Evolutionary conservation across 208 protist species (phyloP).

Genomic region (Acanthamoeba rhysodes): DNA sequence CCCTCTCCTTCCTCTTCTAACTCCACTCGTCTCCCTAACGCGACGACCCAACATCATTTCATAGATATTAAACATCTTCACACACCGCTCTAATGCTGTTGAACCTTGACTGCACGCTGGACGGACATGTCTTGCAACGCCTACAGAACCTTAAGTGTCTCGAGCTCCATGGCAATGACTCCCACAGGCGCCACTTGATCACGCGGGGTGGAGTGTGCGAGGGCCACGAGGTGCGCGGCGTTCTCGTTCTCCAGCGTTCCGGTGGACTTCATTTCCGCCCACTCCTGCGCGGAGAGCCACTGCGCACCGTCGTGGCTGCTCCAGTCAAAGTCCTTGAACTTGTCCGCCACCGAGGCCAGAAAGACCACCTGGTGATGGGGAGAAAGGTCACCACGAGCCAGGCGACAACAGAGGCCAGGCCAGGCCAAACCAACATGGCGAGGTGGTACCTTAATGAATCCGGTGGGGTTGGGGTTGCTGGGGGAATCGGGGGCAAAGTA

Average conservation of each 20-base stretch:
- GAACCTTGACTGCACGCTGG: too few relatives aligned
- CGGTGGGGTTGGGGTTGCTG: slow-evolving; percentile 23
- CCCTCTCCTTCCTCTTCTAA: too few relatives aligned
- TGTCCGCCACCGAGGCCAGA: background rate
- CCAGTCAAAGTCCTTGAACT: background rate
- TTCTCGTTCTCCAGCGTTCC: background rate
- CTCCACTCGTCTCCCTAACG: too few relatives aligned
- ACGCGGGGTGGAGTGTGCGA: background rate
- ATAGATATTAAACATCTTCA: too few relatives aligned
- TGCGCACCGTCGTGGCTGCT: background rate
- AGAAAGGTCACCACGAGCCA: background rate
- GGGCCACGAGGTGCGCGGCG: background rate
- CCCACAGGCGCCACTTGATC: background rate
- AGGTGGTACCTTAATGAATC: background rate
- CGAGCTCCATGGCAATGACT: slow-evolving; percentile 9
- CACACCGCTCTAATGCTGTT: too few relatives aligned
- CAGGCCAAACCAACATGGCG: background rate
- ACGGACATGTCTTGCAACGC: too few relatives aligned
- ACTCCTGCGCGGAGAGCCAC: slow-evolving; percentile 22
- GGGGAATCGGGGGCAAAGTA: slow-evolving; percentile 15
- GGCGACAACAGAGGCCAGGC: background rate
- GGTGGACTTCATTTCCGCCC: background rate
- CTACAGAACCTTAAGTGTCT: background rate
- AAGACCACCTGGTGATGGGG: background rate
- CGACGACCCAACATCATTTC: too few relatives aligned